Evolutionary conservation across 2,329 filamentous ascomycete species (phyloP).

Genomic region (Fusarium lateritium): DNA sequence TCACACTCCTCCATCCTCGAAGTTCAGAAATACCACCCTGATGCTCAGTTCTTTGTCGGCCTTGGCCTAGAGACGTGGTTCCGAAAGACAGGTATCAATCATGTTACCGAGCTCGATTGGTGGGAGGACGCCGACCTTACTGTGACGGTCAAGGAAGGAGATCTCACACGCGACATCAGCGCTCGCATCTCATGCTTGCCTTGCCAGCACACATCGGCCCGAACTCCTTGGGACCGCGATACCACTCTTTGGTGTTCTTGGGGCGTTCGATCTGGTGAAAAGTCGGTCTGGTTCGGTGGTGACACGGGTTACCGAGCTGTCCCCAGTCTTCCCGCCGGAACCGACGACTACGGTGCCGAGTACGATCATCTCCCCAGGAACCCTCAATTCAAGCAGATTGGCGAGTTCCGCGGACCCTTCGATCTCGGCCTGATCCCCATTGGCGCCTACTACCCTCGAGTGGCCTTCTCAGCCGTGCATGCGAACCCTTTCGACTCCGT

Average conservation of each 20-base stretch:
- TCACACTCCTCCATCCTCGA: slow-evolving; percentile 82
- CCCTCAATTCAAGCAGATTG: slow-evolving; percentile 89
- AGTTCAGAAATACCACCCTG: slow-evolving; percentile 78
- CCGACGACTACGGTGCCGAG: slow-evolving; percentile 80
- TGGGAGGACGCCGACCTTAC: slow-evolving; percentile 88
- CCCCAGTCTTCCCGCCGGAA: slow-evolving; percentile 70
- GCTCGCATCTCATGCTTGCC: slow-evolving; percentile 85
- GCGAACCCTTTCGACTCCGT: slow-evolving; percentile 89
- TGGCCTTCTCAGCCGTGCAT: slow-evolving; percentile 84
- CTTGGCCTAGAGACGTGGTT: slow-evolving; percentile 91
- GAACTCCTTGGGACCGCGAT: slow-evolving; percentile 77
- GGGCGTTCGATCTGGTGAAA: slow-evolving; percentile 80
- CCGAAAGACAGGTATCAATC: slow-evolving; percentile 74
- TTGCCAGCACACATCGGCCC: slow-evolving; percentile 84
- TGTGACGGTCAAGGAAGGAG: slow-evolving; percentile 59
- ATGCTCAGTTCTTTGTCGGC: slow-evolving; percentile 90
- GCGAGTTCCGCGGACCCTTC: slow-evolving; percentile 84
- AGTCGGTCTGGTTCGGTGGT: slow-evolving; percentile 89
- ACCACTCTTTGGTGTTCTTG: slow-evolving; percentile 91
- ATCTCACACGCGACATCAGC: slow-evolving; percentile 65
- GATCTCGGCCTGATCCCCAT: slow-evolving; percentile 95
- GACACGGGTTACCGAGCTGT: slow-evolving; percentile 93
- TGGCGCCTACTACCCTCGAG: slow-evolving; percentile 84
- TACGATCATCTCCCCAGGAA: slow-evolving; percentile 78
- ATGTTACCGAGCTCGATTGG: slow-evolving; percentile 94